Evolutionary conservation across 2,329 filamentous ascomycete genomes (phyloP), one percentile per base, ranked within the genome.

Genomic region (Cercospora zeina): DNA sequence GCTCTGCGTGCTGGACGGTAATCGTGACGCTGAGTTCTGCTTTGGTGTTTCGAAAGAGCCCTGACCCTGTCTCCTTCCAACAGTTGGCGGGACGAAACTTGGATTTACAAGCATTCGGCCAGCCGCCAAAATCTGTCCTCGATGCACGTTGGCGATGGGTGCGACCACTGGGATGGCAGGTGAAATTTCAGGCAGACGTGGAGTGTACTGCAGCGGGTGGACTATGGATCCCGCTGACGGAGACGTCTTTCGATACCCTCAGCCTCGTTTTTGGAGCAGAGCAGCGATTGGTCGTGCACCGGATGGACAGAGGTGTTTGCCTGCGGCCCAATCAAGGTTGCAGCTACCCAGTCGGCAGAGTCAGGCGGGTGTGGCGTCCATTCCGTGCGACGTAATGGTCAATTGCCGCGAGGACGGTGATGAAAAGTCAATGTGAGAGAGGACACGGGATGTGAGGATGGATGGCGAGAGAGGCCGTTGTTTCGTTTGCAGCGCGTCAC

Each of bases 1-100:
- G 37, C 30, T 39, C 33, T 34, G 45, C 31, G 21, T 19, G 57
- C 45, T 34, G 55, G 30, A 21, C n/a, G 51, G 19, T 27, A 31
- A 56, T 37, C 24, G 59, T 61, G 59, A 61, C 59, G 54, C 51
- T 42, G 37, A 36, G 39, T 61, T 61, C 49, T 24, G 54, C 58
- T 42, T 27, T 39, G 30, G 31, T 16, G 24, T 16, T 50, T 51
- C 53, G 50, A 33, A 33, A 49, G 24, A 53, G 37, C 36, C 50
- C 27, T 36, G 34, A 47, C 58, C 59, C 42, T 36, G 59, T 54
- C 39, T 39, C 27, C 34, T 33, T 47, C 51, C 53, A 30, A 50
- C 51, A 27, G 51, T 33, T 34, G 39, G 34, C 53, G 51, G 31
- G n/a, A 33, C 53, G 37, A 56, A 61, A 55, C 59, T 61, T 37